Conservation (phyloP, 768 basidiomycete species). For the Lentinula aciculospora region DNA sequence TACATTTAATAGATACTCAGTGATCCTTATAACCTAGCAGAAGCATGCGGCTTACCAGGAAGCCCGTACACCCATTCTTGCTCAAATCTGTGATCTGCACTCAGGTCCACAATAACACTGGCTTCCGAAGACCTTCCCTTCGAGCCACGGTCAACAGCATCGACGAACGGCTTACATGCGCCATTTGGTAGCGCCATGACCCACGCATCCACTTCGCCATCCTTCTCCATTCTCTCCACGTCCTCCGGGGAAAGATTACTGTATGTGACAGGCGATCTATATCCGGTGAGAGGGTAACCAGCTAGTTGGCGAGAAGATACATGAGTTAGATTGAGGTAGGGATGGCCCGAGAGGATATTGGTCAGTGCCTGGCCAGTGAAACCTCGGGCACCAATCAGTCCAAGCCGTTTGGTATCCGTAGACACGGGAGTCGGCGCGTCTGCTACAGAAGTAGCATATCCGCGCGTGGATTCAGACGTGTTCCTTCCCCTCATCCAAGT, state of each 20-base stretch:
- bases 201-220: constrained; percentile 94
- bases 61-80: constrained; percentile 95
- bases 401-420: constrained; percentile 81
- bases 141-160: constrained; percentile 81
- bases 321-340: constrained; percentile 84
- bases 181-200: constrained; percentile 99
- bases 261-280: constrained; percentile 74
- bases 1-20: constrained; percentile 17
- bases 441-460: constrained; percentile 71
- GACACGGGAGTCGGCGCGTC: constrained; percentile 29
- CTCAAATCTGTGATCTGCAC: constrained; percentile 96
- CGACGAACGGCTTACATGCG: constrained; percentile 92
- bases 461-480: constrained; percentile 49
- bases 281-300: constrained; percentile 72
- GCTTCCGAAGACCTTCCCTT: constrained; percentile 41
- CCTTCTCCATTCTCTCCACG: constrained; percentile 84
- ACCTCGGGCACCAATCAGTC: constrained; percentile 91
- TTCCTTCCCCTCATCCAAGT: constrained; percentile 38
- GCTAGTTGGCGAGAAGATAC: constrained; percentile 95
- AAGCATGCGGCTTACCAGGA: constrained; percentile 77
- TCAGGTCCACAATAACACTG: constrained; percentile 86
- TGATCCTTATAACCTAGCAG: constrained; percentile 28
- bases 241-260: constrained; percentile 74
- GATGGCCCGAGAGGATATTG: constrained; percentile 81
- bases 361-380: constrained; percentile 94